These are phyloP conservation scores for Calocera viscosa DNA, from an alignment of 768 basidiomycete species.

Conservation along the genomic window DNA sequence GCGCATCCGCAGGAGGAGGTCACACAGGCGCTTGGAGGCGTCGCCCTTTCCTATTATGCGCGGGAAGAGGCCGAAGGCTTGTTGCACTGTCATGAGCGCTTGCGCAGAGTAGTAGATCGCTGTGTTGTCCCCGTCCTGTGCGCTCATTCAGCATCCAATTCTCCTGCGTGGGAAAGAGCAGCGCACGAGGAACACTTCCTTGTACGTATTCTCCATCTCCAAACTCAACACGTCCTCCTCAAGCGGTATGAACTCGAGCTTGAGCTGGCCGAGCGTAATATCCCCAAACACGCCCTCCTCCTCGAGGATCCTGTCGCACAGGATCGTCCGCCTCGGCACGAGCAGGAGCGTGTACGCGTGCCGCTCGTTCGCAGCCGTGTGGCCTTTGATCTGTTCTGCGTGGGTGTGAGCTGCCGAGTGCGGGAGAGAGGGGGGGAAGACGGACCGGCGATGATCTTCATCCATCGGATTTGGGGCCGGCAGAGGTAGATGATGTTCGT, in stretches of 20 bases:
- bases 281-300: constrained; percentile 99
- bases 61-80: constrained; percentile 78
- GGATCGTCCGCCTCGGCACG: constrained; percentile 74
- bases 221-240: constrained; percentile 88
- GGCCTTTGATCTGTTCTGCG: constrained; percentile 82
- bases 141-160: background rate
- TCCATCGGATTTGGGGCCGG: constrained; percentile 68
- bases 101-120: constrained; percentile 79
- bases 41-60: constrained; percentile 90
- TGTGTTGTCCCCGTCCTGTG: constrained; percentile 85
- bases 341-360: constrained; percentile 78
- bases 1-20: background rate
- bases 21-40: constrained; percentile 26
- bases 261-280: constrained; percentile 71
- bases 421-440: constrained; percentile 14
- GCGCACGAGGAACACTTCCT: constrained; percentile 81
- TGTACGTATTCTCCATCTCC: constrained; percentile 73
- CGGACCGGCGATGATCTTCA: constrained; percentile 85
- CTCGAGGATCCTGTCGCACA: constrained; percentile 76
- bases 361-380: constrained; percentile 46
- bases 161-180: background rate
- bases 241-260: constrained; percentile 85
- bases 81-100: constrained; percentile 70
- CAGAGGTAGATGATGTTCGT: constrained; percentile 89
- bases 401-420: constrained; percentile 7